Evolutionary conservation across 2,329 filamentous ascomycete genomes (phyloP), one percentile per base, ranked within the genome.

Genomic region (Xylaria sp.): DNA sequence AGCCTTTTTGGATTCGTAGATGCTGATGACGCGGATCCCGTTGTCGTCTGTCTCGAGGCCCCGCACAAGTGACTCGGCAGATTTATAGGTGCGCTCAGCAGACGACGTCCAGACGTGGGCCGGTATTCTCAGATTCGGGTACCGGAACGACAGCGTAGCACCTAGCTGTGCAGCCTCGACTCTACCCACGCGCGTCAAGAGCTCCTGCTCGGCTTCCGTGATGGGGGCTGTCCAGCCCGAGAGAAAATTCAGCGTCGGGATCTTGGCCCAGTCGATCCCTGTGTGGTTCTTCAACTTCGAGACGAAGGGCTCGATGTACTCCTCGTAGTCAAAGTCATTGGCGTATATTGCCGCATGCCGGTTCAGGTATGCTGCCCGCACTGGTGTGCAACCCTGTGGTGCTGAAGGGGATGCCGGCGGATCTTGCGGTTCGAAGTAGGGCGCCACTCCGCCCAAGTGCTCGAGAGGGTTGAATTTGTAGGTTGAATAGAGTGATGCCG

Each of bases 311-410:
- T 86, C 82, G 25, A 89, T 86, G 72, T 88, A 88, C 47, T 82
- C 80, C 69, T 88, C 85, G 58, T 84, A 88, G 73, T 89, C 87
- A 66, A 84, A 86, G 73, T 88, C 86, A 69, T 89, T 89, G 71
- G 85, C 85, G 72, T 88, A 88, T 65, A 89, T 88, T 42, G 87
- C 86, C 0, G 86, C 86, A 71, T 89, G 87, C n/a, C 87, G 86
- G 18, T 85, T 82, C 0, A 89, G 80, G 75, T 88, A 89, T 2
- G 86, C 85, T 0, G 86, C 86, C 32, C 83, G 82, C 0, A 81
- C 83, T 1, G 84, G 79, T 0, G 81, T 82, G 76, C 87, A 89
- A 10, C 85, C 83, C 65, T 83, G 82, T 0, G 86, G 86, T 4
- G 83, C 75, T 3, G 78, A 73, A 1, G 83, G 82, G 12, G 82